Evolutionary conservation across 345 rosid genomes (phyloP), one percentile per base, ranked within the genome.

Genomic region (Linum lewisii): DNA sequence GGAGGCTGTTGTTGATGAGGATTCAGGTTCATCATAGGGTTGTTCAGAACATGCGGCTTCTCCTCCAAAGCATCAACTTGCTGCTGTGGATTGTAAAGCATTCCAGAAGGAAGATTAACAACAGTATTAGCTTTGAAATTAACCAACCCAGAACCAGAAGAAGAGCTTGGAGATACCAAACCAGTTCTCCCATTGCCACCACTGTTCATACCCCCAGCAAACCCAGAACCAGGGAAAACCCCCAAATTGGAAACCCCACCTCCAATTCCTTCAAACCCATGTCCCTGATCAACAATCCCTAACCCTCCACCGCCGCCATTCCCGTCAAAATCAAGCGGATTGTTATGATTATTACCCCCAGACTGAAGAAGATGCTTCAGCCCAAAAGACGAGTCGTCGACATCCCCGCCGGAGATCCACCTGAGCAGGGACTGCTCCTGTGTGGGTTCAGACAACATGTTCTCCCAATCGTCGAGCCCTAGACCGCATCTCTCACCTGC

Each of bases 381-480:
- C 50, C 82, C 84, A 56, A 71, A 63, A 7, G 82, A 65, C 0
- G 69, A 20, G 62, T 82, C 84, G 52, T 82, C 82, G 45, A 68
- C 73, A 59, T 82, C 82, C 34, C 34, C 34, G 25, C 84, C 84
- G 6, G 77, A 55, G 54, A 82, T 73, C 84, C 79, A 76, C 61
- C 69, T 66, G 53, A 77, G 57, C 51, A 79, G 54, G 49, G 82
- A 77, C 58, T 77, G 77, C 53, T 79, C 87, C 38, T 77, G 84
- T 42, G 63, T 67, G 16, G 65, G 70, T 51, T 77, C 85, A 16
- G 86, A 69, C 42, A 79, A 59, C 75, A 81, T 62, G 63, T 59
- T 65, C 58, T 79, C 86, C 86, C 81, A 81, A 24, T 81, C 86
- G 52, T 72, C 78, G 26, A 76, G 42, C 34, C 82, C 82, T 51